Evolutionary conservation across 495 filamentous ascomycete species (phyloP), one percentile per base, ranked within the genome.

Genomic region (Schizothecium vesticola): DNA sequence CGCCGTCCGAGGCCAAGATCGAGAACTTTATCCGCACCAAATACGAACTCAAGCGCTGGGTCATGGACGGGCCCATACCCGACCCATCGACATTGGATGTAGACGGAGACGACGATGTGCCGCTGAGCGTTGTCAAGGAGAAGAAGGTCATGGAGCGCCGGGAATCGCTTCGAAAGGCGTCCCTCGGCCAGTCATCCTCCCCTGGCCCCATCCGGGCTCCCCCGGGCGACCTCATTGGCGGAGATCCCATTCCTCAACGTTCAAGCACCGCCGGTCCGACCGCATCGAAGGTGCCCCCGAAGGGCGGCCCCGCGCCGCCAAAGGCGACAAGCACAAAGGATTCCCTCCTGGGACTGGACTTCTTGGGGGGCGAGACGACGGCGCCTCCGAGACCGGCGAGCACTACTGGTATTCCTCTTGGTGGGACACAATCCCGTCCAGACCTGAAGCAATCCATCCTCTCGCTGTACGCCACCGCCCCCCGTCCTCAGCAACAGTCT

Each of bases 21-120:
- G 95, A 98, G 84, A 99, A 97, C 80, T 99, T 99, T 72, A 97
- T 99, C 69, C 88, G 96, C 57, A 99, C 95, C 43, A 99, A 99
- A 79, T 99, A 99, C 78, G 95, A 99, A 73, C 90, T 92, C 10
- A 98, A 97, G 83, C 85, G 96, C 80, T 99, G 95, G 95, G 91
- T 93, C 2, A 97, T 97, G 94, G 96, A 99, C 67, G 95, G 96
- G 3, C 86, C 85, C 12, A 93, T 97, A 80, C 96, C 96, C 10
- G 92, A 97, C 73, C 96, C 96, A 24, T 83, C 90, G 0, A 92
- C 89, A n/a, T 79, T 99, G 64, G 91, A 93, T 29, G 89, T 83
- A 31, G 92, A 90, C 7, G 91, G 88, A 29, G 93, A 98, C 72
- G 91, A 93, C 66, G 93, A 97, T 79, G 85, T 96, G 13, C 85